A percentile compares a stretch with the other conserved stretches of the same genome.
Evolutionary conservation across 208 protist species (phyloP).

Genomic region (Strigomonas culicis): DNA sequence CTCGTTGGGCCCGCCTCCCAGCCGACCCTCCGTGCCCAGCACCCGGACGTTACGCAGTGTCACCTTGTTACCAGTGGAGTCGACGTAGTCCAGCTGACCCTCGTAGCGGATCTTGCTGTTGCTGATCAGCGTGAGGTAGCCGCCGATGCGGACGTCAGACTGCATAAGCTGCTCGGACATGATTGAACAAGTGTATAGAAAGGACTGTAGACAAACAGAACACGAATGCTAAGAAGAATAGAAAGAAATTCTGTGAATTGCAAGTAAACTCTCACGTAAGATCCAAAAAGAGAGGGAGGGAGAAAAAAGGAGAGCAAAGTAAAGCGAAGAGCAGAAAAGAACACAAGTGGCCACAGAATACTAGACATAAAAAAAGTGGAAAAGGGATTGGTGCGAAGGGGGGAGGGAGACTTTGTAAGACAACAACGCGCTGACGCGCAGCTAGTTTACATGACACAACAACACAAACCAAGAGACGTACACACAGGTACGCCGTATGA

Average conservation of each 20-base stretch:
- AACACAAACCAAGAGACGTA: neutral
- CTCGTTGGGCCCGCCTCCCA: constrained; percentile 35
- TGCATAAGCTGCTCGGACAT: too few relatives aligned
- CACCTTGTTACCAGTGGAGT: constrained; percentile 77
- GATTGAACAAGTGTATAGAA: too few relatives aligned
- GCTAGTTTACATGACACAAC: neutral
- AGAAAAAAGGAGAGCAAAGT: neutral
- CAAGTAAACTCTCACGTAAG: neutral
- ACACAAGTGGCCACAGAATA: neutral
- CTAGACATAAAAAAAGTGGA: neutral
- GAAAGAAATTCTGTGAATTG: too few relatives aligned
- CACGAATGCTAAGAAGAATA: too few relatives aligned
- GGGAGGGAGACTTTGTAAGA: too few relatives aligned
- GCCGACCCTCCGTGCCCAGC: constrained; percentile 85
- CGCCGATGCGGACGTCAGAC: too few relatives aligned
- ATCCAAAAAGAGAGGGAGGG: constrained; percentile 5
- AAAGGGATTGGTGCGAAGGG: neutral
- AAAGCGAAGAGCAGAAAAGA: neutral
- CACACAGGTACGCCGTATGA: too few relatives aligned
- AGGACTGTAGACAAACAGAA: too few relatives aligned
- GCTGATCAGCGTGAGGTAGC: constrained; percentile 79
- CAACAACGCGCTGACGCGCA: too few relatives aligned
- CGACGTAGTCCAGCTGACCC: constrained; percentile 70
- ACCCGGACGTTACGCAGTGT: constrained; percentile 86
- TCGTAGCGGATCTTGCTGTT: constrained; percentile 89